Conservation (phyloP, 495 filamentous ascomycete species). For the Astrothelium macrocarpum region DNA sequence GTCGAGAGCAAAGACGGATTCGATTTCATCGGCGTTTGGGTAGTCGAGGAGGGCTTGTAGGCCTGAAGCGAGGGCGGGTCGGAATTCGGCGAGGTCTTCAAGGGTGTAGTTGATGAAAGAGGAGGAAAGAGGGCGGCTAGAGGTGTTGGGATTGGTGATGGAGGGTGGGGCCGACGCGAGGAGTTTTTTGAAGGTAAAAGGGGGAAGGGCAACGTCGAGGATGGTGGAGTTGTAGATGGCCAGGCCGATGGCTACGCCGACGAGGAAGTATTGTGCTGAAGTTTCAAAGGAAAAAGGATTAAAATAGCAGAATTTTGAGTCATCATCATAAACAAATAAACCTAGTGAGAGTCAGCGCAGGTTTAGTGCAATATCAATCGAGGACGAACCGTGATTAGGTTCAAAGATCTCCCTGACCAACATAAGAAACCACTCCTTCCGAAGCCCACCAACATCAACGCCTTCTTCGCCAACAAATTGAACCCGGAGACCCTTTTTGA, state of each 20-base stretch:
- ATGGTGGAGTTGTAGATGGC: slow-evolving; percentile 98
- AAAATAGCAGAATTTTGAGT: slow-evolving; percentile 90
- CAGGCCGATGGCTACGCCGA: slow-evolving; percentile 78
- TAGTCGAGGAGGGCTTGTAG: slow-evolving; percentile 69
- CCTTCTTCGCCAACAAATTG: slow-evolving; percentile 86
- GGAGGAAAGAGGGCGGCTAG: slow-evolving; percentile 43
- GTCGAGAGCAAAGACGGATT: slow-evolving; percentile 70
- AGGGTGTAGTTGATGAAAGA: slow-evolving; percentile 58
- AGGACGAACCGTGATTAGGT: slow-evolving; percentile 67
- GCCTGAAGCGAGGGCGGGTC: slow-evolving; percentile 66
- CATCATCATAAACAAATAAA: slow-evolving; percentile 89
- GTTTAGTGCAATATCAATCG: not conserved
- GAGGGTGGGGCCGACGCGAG: slow-evolving; percentile 58
- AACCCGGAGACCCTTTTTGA: slow-evolving; percentile 87
- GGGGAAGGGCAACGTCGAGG: slow-evolving; percentile 79
- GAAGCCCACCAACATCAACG: slow-evolving; percentile 80
- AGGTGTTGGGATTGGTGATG: slow-evolving; percentile 24
- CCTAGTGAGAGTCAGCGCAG: slow-evolving; percentile 50
- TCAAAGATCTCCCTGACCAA: slow-evolving; percentile 89
- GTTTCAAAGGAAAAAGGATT: slow-evolving; percentile 87
- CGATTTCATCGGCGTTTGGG: slow-evolving; percentile 68
- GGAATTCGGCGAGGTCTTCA: slow-evolving; percentile 77
- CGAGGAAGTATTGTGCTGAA: slow-evolving; percentile 86
- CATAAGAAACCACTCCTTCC: slow-evolving; percentile 94
- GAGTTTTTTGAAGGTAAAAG: slow-evolving; percentile 88